Conservation (phyloP, 2,329 filamentous ascomycete genomes). For the Pseudopithomyces chartarum region DNA sequence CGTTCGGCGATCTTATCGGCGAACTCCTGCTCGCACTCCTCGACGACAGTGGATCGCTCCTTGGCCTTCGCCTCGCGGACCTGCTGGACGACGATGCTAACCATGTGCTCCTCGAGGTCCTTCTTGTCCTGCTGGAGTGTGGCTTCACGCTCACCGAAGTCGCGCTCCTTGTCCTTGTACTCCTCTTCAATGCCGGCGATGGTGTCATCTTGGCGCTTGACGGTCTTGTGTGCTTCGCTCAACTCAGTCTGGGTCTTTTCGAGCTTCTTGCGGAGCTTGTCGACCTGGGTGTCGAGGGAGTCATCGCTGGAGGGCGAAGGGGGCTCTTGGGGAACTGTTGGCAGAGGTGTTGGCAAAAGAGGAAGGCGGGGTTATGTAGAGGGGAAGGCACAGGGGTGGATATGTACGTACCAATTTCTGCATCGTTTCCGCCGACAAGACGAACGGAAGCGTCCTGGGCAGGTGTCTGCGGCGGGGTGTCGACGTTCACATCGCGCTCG, state of each 20-base stretch:
- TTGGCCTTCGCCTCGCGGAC: constrained; percentile 46
- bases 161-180: constrained; percentile 36
- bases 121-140: constrained; percentile 44
- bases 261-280: constrained; percentile 41
- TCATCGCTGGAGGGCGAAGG: constrained; percentile 37
- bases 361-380: constrained; percentile 20
- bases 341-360: constrained; percentile 23
- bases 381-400: constrained; percentile 16
- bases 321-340: constrained; percentile 19
- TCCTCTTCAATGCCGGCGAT: constrained; percentile 34
- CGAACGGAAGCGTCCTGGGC: constrained; percentile 12
- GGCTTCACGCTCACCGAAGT: constrained; percentile 36
- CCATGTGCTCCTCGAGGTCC: constrained; percentile 49
- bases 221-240: constrained; percentile 39
- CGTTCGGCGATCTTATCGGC: constrained; percentile 33
- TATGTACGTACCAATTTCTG: constrained; percentile 11
- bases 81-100: constrained; percentile 48
- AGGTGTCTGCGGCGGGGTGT: constrained; percentile 42
- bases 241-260: constrained; percentile 36
- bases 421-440: constrained; percentile 19
- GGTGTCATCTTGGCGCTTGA: constrained; percentile 27
- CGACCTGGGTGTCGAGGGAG: constrained; percentile 34
- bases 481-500: constrained; percentile 31
- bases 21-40: constrained; percentile 42
- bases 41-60: constrained; percentile 41